Evolutionary conservation across 169 alveolate species (phyloP).

Genomic region (Condylostoma magnum): DNA sequence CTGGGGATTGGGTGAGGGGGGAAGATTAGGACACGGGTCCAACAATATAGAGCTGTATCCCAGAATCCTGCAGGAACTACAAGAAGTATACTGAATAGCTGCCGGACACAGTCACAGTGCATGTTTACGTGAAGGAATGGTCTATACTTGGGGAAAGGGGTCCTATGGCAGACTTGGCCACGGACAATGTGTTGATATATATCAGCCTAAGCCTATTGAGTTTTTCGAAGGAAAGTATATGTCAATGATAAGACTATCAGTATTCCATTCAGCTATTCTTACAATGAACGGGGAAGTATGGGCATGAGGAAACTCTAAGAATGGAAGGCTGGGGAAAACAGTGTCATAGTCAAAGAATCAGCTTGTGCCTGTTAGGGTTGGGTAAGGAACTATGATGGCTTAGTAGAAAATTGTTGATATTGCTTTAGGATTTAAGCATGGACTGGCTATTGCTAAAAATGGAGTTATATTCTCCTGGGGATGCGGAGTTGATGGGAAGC

Average conservation of each 20-base stretch:
- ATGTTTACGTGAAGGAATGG: conserved; percentile 32
- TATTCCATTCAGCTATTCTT: conserved; percentile 27
- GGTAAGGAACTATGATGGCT: conserved; percentile 21
- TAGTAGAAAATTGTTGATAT: conserved; percentile 8
- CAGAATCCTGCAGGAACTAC: not conserved
- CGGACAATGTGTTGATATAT: conserved; percentile 27
- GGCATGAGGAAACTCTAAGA: conserved; percentile 51
- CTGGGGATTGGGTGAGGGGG: conserved; percentile 70
- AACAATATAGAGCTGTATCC: not conserved
- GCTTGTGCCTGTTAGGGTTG: conserved; percentile 27
- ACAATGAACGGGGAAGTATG: conserved; percentile 44
- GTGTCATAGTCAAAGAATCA: conserved; percentile 13
- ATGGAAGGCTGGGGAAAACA: conserved; percentile 32
- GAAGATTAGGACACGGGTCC: conserved; percentile 39
- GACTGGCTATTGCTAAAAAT: conserved; percentile 20
- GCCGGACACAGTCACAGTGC: conserved; percentile 59
- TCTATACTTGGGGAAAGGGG: conserved; percentile 61
- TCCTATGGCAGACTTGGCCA: conserved; percentile 57
- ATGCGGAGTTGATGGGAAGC: conserved; percentile 24
- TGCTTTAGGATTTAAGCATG: conserved; percentile 28
- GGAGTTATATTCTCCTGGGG: conserved; percentile 32
- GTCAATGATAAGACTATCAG: conserved; percentile 14
- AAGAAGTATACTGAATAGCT: conserved; percentile 32
- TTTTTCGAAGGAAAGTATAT: conserved; percentile 34
- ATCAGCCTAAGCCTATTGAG: conserved; percentile 42